Evolutionary conservation across 352 stramenopile species (phyloP).

Genomic region (Stramenopiles sp.): DNA sequence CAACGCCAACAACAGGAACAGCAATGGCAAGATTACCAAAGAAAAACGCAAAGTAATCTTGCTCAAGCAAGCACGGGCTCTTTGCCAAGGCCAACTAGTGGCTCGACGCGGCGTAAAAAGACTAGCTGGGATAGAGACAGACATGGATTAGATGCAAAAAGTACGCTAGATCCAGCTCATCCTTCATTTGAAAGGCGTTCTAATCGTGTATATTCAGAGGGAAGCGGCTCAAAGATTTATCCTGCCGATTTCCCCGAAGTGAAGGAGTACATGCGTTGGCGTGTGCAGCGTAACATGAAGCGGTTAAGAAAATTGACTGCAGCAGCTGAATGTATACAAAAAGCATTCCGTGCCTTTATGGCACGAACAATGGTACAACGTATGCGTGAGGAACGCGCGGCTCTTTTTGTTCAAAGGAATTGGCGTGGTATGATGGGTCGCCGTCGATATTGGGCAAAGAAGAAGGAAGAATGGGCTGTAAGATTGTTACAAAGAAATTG

Average conservation of each 20-base stretch:
- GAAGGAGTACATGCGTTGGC: conserved; percentile 86
- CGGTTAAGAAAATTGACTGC: conserved; percentile 33
- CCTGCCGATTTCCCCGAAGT: conserved; percentile 36
- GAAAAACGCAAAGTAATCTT: conserved; percentile 5
- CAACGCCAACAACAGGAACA: conserved; percentile 3
- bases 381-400: conserved; percentile 45
- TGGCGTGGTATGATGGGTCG: conserved; percentile 55
- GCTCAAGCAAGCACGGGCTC: no score
- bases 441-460: conserved; percentile 43
- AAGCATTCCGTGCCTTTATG: conserved; percentile 59
- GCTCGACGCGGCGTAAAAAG: no score
- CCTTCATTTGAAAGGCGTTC: conserved; percentile 61
- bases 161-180: conserved; percentile 36
- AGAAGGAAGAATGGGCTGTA: conserved; percentile 61
- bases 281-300: conserved; percentile 75
- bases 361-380: conserved; percentile 49
- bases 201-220: conserved; percentile 55
- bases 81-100: no score
- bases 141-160: no score
- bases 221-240: conserved; percentile 58
- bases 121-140: no score
- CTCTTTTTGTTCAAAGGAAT: conserved; percentile 53
- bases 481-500: conserved; percentile 67
- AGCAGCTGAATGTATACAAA: conserved; percentile 59
- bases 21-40: background rate